Evolutionary conservation across 2,329 filamentous ascomycete species (phyloP).

Genomic region (Beauveria medogensis): DNA sequence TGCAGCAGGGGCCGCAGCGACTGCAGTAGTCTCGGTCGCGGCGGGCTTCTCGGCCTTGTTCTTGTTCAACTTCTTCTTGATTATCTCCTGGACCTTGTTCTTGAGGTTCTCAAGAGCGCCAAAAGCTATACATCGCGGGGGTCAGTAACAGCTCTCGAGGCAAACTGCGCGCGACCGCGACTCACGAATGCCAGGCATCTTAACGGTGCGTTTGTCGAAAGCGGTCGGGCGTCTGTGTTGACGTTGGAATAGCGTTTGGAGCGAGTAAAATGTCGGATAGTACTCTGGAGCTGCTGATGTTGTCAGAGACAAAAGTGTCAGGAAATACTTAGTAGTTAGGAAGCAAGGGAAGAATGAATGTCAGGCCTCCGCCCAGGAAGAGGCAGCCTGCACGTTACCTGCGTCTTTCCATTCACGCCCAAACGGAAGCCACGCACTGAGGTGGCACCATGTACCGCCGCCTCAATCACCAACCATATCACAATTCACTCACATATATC

Average conservation of each 20-base stretch:
- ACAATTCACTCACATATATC: background rate
- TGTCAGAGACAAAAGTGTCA: background rate
- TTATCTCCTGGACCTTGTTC: conserved; percentile 45
- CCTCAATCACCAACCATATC: background rate
- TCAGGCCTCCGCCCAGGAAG: conserved; percentile 4
- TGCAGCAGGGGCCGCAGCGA: conserved; percentile 16
- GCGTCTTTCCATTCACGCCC: background rate
- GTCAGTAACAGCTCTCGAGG: background rate
- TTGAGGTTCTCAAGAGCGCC: conserved; percentile 47
- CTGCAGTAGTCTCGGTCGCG: conserved; percentile 9
- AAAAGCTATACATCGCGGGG: conserved; percentile 28
- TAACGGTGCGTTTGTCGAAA: conserved; percentile 17
- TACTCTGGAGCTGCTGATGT: conserved; percentile 2
- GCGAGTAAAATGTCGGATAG: conserved; percentile 7
- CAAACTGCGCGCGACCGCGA: conserved; percentile 13
- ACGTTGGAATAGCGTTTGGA: conserved; percentile 14
- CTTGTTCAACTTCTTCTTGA: conserved; percentile 39
- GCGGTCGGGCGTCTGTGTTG: background rate
- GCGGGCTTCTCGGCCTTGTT: conserved; percentile 21
- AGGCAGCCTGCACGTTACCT: conserved; percentile 7
- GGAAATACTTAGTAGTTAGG: background rate
- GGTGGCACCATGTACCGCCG: background rate
- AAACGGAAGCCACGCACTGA: conserved; percentile 1
- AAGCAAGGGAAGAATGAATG: background rate
- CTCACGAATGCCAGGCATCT: conserved; percentile 47